Base-by-base conservation (phyloP, 768 basidiomycete genomes). In the Boletus insuetus region DNA sequence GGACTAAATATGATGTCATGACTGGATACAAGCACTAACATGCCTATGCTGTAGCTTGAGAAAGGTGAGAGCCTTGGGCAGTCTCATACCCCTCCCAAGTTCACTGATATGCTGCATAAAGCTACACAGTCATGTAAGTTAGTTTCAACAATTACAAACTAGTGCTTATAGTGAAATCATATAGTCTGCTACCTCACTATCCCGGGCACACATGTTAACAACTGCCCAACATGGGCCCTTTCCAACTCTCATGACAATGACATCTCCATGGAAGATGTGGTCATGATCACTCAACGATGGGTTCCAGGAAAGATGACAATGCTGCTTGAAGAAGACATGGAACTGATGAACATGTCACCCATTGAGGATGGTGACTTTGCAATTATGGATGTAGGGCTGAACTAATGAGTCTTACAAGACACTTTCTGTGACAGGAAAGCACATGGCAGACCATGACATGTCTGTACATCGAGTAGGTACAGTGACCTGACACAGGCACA, bases 341-440 rank as follows among this genome's bases (percentile, higher is more conserved):
- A 58, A 60, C 5, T 3, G 13, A 42, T 60, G 7, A 6, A n/a
- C 13, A 5, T 53, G 41, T 20, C 20, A 29, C 4, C 51, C 58
- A 10, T 60, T 43, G 9, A 6, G 4, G 2, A 60, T 6, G 3
- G 11, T 39, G 3, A 60, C 48, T 0, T 53, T 19, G 19, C 58
- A 58, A 31, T 60, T 48, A 20, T 60, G 56, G 10, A 59, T 16
- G 12, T 59, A 56, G 13, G 50, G 53, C 14, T 58, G 57, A 9
- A 51, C 4, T 1, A 10, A 6, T 2, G 53, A 44, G 14, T 58
- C 37, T 47, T 58, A 38, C 1, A 58, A 32, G 1, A 58, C 42
- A 16, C 53, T 49, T 20, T 58, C 47, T 9, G 48, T 37, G n/a
- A 58, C 26, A 35, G 53, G 53, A 14, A 55, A 58, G 9, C 35